phyloP scores from a whole-genome alignment of 306 rosid genomes.

The Lupinus albus region DNA sequence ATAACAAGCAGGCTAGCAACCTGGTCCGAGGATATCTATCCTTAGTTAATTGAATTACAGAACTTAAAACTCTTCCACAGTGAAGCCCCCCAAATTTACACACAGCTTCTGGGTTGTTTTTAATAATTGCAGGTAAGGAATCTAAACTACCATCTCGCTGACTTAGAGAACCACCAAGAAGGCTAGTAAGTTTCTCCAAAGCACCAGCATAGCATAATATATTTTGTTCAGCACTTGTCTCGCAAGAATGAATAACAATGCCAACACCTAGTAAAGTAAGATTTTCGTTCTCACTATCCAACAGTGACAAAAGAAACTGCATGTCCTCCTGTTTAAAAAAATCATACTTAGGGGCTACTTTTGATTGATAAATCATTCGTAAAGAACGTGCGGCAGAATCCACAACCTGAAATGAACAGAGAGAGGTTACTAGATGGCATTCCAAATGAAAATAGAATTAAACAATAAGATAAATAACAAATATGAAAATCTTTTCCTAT shows the following conservation, averaged over 20 bases:
- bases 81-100: constrained; percentile 66
- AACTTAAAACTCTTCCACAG: constrained; percentile 61
- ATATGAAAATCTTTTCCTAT: constrained; percentile 16
- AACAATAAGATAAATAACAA: neutral
- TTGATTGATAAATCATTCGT: constrained; percentile 87
- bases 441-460: neutral
- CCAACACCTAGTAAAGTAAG: constrained; percentile 88
- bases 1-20: constrained; percentile 76
- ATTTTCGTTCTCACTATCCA: constrained; percentile 78
- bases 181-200: constrained; percentile 64
- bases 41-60: constrained; percentile 72
- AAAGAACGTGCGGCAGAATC: constrained; percentile 89
- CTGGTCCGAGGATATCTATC: constrained; percentile 78
- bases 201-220: constrained; percentile 65
- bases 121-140: constrained; percentile 70
- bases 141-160: constrained; percentile 94
- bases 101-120: constrained; percentile 64
- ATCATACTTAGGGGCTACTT: constrained; percentile 85
- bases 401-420: constrained; percentile 68
- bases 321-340: constrained; percentile 60
- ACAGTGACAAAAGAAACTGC: constrained; percentile 72
- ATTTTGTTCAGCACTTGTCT: constrained; percentile 65
- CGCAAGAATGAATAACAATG: constrained; percentile 80
- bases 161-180: constrained; percentile 75
- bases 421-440: constrained; percentile 34